phyloP scores from a whole-genome alignment of 305 asterid genomes.

The Fraxinus latifolia region DNA sequence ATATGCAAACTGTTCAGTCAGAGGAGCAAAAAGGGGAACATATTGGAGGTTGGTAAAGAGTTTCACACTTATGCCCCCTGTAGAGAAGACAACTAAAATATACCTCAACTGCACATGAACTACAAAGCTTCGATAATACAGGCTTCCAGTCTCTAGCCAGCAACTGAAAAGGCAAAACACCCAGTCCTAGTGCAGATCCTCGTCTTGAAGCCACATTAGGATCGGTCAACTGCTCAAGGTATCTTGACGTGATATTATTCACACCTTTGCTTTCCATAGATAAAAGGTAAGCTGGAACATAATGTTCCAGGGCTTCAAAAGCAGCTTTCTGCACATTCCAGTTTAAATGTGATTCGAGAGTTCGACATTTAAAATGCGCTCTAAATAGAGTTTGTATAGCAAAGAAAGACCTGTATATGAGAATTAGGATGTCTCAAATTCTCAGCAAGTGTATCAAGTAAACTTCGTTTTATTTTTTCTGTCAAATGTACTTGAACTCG shows the following conservation, averaged over 20 bases:
- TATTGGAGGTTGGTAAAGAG: neutral
- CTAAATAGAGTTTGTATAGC: conserved; percentile 15
- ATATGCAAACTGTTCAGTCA: conserved; percentile 23
- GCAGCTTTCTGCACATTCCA: conserved; percentile 62
- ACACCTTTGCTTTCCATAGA: conserved; percentile 46
- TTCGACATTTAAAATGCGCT: conserved; percentile 13
- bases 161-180: conserved; percentile 71
- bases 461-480: conserved; percentile 62
- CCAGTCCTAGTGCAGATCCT: conserved; percentile 90
- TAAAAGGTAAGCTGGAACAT: conserved; percentile 55
- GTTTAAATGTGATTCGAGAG: conserved; percentile 24
- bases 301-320: conserved; percentile 70
- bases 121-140: conserved; percentile 63
- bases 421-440: conserved; percentile 92
- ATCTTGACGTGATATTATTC: conserved; percentile 52
- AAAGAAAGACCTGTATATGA: conserved; percentile 69
- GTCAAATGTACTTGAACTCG: conserved; percentile 52
- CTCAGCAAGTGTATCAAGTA: conserved; percentile 82
- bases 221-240: conserved; percentile 80
- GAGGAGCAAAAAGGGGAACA: conserved; percentile 17
- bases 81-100: conserved; percentile 24
- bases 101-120: conserved; percentile 81
- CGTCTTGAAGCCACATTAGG: conserved; percentile 92
- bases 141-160: conserved; percentile 68
- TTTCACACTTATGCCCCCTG: conserved; percentile 18